Conservation (phyloP, 441 rosid species). For the Melastoma candidum region DNA sequence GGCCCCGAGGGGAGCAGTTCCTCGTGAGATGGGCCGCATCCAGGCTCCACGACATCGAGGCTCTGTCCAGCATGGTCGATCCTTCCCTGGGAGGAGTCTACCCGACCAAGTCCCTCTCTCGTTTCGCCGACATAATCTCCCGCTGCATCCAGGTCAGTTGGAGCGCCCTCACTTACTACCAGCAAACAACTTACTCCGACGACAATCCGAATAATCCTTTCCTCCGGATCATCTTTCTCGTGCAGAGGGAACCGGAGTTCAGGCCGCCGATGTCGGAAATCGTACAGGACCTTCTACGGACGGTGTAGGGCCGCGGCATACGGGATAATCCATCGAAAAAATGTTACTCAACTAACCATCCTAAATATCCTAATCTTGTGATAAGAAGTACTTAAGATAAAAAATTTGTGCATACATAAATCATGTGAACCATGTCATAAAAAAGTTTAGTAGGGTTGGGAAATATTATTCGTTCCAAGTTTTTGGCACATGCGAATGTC, state of each 20-base stretch:
- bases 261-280: slow-evolving; percentile 77
- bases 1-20: slow-evolving; percentile 64
- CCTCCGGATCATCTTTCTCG: slow-evolving; percentile 3
- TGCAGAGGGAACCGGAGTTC: slow-evolving; percentile 80
- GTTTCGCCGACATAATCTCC: slow-evolving; percentile 84
- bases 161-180: background rate
- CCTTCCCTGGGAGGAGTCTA: slow-evolving; percentile 54
- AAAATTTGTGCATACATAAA: too few relatives aligned
- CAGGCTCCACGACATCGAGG: slow-evolving; percentile 78
- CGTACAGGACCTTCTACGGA: slow-evolving; percentile 70
- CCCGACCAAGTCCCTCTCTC: slow-evolving; percentile 73
- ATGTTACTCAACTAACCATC: too few relatives aligned
- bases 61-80: slow-evolving; percentile 78
- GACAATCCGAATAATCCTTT: background rate
- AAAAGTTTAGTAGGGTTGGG: too few relatives aligned
- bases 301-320: slow-evolving; percentile 23
- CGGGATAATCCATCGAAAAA: too few relatives aligned
- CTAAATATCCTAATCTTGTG: too few relatives aligned
- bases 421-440: too few relatives aligned
- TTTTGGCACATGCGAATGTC: too few relatives aligned
- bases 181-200: background rate
- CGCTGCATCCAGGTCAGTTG: slow-evolving; percentile 61
- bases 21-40: slow-evolving; percentile 83
- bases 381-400: too few relatives aligned
- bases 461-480: too few relatives aligned